phyloP scores from a whole-genome alignment of 2,329 filamentous ascomycete species.

The Berkeleyomyces basicola region DNA sequence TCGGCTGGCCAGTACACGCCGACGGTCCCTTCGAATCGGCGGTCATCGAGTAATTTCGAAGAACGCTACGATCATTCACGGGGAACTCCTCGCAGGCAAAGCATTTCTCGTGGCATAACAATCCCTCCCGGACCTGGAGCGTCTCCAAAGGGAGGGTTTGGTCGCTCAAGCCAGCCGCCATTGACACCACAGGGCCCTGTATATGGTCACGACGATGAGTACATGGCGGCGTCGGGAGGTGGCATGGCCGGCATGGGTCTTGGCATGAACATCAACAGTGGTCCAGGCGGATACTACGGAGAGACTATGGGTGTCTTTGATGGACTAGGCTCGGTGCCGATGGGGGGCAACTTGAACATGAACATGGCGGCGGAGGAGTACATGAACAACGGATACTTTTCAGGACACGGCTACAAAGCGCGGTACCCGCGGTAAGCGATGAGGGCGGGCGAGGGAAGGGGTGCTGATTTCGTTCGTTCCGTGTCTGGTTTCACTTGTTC shows the following conservation, averaged over 20 bases:
- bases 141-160: background rate
- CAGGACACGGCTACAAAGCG: background rate
- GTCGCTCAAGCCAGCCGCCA: background rate
- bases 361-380: slow-evolving; percentile 1
- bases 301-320: background rate
- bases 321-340: background rate
- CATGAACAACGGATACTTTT: background rate
- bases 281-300: background rate
- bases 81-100: slow-evolving; percentile 5
- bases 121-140: background rate
- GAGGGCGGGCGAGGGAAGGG: background rate
- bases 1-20: background rate
- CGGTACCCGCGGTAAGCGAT: background rate
- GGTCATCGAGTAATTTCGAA: background rate
- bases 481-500: background rate
- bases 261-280: slow-evolving; percentile 5
- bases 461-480: background rate
- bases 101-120: slow-evolving; percentile 6
- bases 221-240: background rate
- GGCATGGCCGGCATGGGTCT: background rate
- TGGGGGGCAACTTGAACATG: slow-evolving; percentile 1
- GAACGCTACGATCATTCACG: background rate
- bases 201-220: background rate
- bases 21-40: background rate
- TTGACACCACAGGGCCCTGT: background rate